Percentiles rank a stretch among this genome's conserved stretches.
These are phyloP conservation scores for Cryphonectria carpinicola DNA, from an alignment of 2,329 filamentous ascomycete genomes.

Conservation along the genomic window DNA sequence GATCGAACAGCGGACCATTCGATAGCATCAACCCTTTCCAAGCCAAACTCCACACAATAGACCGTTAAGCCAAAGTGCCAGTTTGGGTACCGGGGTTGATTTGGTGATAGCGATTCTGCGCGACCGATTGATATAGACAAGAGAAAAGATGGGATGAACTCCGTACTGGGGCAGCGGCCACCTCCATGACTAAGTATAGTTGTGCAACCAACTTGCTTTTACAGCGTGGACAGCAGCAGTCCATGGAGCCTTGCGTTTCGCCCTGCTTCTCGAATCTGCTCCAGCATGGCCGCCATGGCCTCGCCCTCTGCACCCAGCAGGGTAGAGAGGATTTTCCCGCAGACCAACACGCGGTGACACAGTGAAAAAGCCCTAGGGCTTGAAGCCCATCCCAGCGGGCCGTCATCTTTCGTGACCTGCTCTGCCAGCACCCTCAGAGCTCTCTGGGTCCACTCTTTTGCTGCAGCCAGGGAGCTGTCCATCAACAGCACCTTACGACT, in stretches of 20 bases:
- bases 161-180: too few species aligned
- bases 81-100: background rate
- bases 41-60: background rate
- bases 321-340: conserved; percentile 37
- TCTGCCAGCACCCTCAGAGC: conserved; percentile 42
- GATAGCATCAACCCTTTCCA: background rate
- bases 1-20: background rate
- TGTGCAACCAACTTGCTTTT: background rate
- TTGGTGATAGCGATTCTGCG: background rate
- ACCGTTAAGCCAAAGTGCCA: background rate
- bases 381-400: conserved; percentile 73
- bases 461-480: conserved; percentile 31
- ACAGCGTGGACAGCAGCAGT: conserved; percentile 17
- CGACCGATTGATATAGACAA: background rate
- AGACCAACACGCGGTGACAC: conserved; percentile 52
- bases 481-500: conserved; percentile 11
- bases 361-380: conserved; percentile 69
- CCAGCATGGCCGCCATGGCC: conserved; percentile 27
- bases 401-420: conserved; percentile 52
- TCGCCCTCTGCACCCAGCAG: conserved; percentile 20
- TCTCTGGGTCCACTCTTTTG: conserved; percentile 53
- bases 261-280: conserved; percentile 28
- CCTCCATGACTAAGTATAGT: too few species aligned
- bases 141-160: background rate
- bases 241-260: conserved; percentile 32